A percentile compares a stretch with the other conserved stretches of the same genome.
These are phyloP conservation scores for Aspergillus chevalieri DNA, from an alignment of 2,329 filamentous ascomycete genomes.

Conservation along the genomic window DNA sequence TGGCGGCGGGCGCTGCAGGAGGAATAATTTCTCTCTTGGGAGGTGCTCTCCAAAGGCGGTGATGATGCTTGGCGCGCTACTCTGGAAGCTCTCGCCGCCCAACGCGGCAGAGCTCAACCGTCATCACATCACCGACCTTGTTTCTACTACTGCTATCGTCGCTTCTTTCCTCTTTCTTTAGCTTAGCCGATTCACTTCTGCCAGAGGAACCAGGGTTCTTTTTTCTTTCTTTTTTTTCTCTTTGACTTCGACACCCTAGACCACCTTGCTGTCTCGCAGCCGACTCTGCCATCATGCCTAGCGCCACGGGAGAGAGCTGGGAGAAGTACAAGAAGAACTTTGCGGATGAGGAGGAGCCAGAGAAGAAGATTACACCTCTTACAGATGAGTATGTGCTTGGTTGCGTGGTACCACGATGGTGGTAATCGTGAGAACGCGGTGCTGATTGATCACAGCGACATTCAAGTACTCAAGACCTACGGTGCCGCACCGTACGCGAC, in stretches of 20 bases:
- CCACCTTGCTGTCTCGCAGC: constrained; percentile 16
- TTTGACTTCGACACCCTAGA: constrained; percentile 1
- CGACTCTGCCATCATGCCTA: constrained; percentile 62
- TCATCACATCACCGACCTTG: constrained; percentile 19
- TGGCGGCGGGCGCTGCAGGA: constrained; percentile 16
- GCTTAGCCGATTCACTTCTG: not conserved
- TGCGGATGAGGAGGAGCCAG: constrained; percentile 91
- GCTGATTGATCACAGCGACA: constrained; percentile 63
- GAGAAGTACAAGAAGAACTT: constrained; percentile 99
- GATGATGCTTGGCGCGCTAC: constrained; percentile 33
- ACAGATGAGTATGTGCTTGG: constrained; percentile 74
- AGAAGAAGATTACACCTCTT: constrained; percentile 98
- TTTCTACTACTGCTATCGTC: constrained; percentile 13
- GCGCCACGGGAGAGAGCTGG: constrained; percentile 89
- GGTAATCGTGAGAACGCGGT: constrained; percentile 12
- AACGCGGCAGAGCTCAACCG: constrained; percentile 28
- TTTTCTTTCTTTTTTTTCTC: constrained; percentile 3
- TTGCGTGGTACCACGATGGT: no score
- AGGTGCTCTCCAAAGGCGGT: constrained; percentile 29
- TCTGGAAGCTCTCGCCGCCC: constrained; percentile 27
- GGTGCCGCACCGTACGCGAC: constrained; percentile 93
- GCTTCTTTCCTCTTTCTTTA: constrained; percentile 11
- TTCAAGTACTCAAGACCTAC: constrained; percentile 98
- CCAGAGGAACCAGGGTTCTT: no score
- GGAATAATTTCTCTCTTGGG: constrained; percentile 32